Conservation (phyloP, 1,284 basidiomycete genomes). For the Rhizoctonia solani region DNA sequence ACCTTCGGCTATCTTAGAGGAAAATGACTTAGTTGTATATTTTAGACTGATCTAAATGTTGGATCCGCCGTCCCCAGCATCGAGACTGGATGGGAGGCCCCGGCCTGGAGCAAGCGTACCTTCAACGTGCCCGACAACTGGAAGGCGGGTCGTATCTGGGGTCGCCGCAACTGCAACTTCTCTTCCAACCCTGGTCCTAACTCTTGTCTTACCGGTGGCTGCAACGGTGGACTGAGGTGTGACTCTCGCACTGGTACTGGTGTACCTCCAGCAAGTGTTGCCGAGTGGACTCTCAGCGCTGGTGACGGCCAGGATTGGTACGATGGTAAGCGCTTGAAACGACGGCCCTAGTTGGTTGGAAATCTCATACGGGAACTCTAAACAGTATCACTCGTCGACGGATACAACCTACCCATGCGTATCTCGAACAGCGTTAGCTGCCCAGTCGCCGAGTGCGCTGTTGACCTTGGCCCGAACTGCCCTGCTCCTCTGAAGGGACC, state of each 20-base stretch:
- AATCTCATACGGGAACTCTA: not conserved
- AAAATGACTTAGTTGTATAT: not conserved
- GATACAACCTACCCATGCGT: conserved; percentile 42
- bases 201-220: conserved; percentile 36
- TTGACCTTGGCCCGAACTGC: conserved; percentile 37
- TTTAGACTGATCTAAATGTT: conserved; percentile 16
- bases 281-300: conserved; percentile 39
- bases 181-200: conserved; percentile 42
- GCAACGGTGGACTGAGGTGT: conserved; percentile 39
- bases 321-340: conserved; percentile 34
- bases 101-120: too few species aligned
- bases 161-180: too few species aligned
- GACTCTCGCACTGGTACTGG: conserved; percentile 36
- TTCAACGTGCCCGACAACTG: too few species aligned
- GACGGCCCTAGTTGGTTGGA: not conserved
- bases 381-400: conserved; percentile 43
- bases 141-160: too few species aligned
- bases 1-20: not conserved
- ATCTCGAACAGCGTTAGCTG: conserved; percentile 39
- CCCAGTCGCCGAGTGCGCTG: conserved; percentile 38
- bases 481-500: too few species aligned
- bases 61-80: conserved; percentile 41
- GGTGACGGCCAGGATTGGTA: conserved; percentile 38
- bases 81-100: conserved; percentile 47
- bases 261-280: conserved; percentile 43